A percentile compares a stretch with the other conserved stretches of the same genome.
Conservation (phyloP, 1,139 yeast species). For the Diutina pseudorugosa region DNA sequence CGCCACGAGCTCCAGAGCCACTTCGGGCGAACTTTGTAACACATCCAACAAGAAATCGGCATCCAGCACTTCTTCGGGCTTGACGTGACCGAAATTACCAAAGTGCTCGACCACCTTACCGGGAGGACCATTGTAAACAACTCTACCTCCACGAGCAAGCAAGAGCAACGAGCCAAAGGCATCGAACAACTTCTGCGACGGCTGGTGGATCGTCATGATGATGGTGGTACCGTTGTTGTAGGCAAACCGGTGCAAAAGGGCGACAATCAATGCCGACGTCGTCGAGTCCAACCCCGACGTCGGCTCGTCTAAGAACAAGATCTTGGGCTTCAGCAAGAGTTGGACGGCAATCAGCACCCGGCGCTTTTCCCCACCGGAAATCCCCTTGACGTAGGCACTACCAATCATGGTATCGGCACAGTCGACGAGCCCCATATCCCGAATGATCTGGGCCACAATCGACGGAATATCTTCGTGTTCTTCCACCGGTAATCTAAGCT, state of each 20-base stretch:
- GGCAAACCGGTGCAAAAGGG: neutral
- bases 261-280: neutral
- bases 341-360: slow-evolving; percentile 3
- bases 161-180: neutral
- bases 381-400: neutral
- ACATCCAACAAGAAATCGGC: slow-evolving; percentile 1
- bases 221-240: neutral
- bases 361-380: slow-evolving; percentile 4
- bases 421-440: neutral
- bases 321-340: neutral
- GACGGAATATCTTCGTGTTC: neutral
- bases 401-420: slow-evolving; percentile 3
- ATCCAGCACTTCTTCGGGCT: neutral
- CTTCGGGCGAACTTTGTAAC: neutral
- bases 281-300: slow-evolving; percentile 1
- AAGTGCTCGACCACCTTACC: neutral
- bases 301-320: slow-evolving; percentile 1
- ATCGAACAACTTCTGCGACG: neutral
- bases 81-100: neutral
- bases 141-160: slow-evolving; percentile 3
- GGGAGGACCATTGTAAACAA: neutral
- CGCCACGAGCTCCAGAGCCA: neutral
- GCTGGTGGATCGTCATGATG: slow-evolving; percentile 3
- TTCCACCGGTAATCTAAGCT: neutral
- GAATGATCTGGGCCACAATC: neutral